Evolutionary conservation across 495 filamentous ascomycete genomes (phyloP), one percentile per base, ranked within the genome.

Genomic region (Xylaria palmicola): DNA sequence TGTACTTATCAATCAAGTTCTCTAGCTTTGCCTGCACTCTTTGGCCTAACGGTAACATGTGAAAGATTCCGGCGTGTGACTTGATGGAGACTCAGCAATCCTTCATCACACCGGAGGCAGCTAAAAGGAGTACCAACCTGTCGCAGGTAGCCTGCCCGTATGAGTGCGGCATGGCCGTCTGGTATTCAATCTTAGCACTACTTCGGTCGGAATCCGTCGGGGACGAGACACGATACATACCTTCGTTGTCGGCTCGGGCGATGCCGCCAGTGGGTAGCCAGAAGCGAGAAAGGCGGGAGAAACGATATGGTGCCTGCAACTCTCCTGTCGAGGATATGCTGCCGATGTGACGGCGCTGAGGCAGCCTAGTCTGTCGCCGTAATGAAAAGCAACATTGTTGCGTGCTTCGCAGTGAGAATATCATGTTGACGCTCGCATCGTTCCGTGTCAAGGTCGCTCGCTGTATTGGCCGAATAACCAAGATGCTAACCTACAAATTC

Each of bases 21-120:
- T 97, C 91, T 27, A 98, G 71, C 71, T 98, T 98, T 48, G 91
- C 86, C 68, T 97, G 92, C 0, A 98, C 91, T 30, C 91, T 81
- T 36, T 90, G 79, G 3, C 94, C 94, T n/a, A 98, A 78, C 1
- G 94, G 94, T 8, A 98, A 80, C 67, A 97, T 81, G 72, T 98
- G 95, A 71, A 97, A 98, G 34, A 98, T 83, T 5, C 94, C 95
- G 4, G 93, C 84, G 64, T 96, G 86, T 39, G 91, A 88, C 86
- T 71, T 32, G 15, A 29, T 34, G 10, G 56, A 37, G 22, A 54
- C 6, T 59, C 22, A 61, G 59, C 44, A 64, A n/a, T 57, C 26
- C 20, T 37, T 34, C 12, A 50, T n/a, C 19, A 52, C 29, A 49
- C 15, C n/a, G 43, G n/a, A 8, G 45, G 15, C 9, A 32, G 22